These are phyloP conservation scores for Colletotrichum sansevieriae DNA, from an alignment of 2,329 filamentous ascomycete genomes.

Conservation along the genomic window DNA sequence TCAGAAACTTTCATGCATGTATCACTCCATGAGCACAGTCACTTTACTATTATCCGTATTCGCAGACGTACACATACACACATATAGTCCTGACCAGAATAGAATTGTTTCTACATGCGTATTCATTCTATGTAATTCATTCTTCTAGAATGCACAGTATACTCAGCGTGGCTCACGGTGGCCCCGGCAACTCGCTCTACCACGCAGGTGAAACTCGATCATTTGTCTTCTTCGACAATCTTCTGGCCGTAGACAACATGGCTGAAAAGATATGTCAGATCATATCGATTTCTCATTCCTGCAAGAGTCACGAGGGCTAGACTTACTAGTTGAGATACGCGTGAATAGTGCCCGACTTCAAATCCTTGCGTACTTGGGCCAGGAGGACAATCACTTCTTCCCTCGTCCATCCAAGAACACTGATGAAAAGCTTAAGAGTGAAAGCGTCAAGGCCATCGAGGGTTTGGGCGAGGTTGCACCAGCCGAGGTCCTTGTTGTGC, in stretches of 20 bases:
- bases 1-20: no score
- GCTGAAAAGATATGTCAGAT: neutral
- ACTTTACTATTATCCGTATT: no score
- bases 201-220: neutral
- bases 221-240: neutral
- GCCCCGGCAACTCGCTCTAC: neutral
- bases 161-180: neutral
- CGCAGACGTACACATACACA: no score
- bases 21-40: no score
- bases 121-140: no score
- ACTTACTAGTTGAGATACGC: slow-evolving; percentile 1
- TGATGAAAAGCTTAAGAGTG: neutral
- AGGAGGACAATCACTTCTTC: neutral
- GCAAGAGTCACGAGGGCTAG: neutral
- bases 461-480: neutral
- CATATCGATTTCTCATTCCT: neutral
- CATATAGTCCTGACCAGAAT: no score
- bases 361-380: neutral
- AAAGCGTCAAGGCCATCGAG: neutral
- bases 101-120: no score
- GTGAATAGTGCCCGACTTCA: neutral
- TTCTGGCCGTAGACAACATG: neutral
- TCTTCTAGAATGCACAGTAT: no score
- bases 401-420: neutral
- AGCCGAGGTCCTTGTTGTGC: neutral